Evolutionary conservation across 2,329 filamentous ascomycete genomes (phyloP).

Genomic region (Exophiala calicioides): DNA sequence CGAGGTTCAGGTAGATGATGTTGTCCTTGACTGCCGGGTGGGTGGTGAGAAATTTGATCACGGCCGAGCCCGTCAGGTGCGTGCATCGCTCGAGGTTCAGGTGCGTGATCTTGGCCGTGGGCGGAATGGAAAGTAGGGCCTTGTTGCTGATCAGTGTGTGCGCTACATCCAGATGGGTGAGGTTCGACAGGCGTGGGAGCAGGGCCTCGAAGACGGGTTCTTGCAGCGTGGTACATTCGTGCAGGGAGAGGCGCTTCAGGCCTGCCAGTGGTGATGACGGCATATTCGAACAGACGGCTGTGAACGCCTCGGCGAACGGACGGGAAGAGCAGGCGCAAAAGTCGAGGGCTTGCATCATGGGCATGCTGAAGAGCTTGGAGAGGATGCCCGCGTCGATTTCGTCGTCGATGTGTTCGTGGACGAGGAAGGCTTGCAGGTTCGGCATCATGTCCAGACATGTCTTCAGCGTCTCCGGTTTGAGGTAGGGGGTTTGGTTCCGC

Average conservation of each 20-base stretch:
- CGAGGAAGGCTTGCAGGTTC: conserved; percentile 73
- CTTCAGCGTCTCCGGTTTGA: conserved; percentile 72
- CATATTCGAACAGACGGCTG: conserved; percentile 50
- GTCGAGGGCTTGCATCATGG: conserved; percentile 67
- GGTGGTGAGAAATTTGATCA: conserved; percentile 69
- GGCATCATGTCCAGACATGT: conserved; percentile 71
- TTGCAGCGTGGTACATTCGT: conserved; percentile 74
- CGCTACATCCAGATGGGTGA: conserved; percentile 79
- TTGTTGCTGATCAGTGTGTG: conserved; percentile 74
- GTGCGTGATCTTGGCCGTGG: conserved; percentile 72
- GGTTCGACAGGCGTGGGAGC: conserved; percentile 66
- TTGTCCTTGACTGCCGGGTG: conserved; percentile 67
- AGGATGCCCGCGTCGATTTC: conserved; percentile 71
- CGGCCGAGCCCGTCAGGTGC: conserved; percentile 63
- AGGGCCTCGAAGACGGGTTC: conserved; percentile 67
- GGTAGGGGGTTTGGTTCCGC: conserved; percentile 71
- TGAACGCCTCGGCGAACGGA: conserved; percentile 67
- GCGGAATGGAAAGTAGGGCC: conserved; percentile 69
- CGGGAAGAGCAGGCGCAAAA: conserved; percentile 74
- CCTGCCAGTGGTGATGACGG: conserved; percentile 52
- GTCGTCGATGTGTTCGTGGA: conserved; percentile 78
- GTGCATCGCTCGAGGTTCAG: conserved; percentile 77
- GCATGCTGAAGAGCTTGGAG: conserved; percentile 68
- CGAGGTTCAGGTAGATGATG: conserved; percentile 71
- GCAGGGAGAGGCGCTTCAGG: conserved; percentile 70